Evolutionary conservation across 2,329 filamentous ascomycete species (phyloP).

Genomic region (Coniosporium tulheliwenetii): DNA sequence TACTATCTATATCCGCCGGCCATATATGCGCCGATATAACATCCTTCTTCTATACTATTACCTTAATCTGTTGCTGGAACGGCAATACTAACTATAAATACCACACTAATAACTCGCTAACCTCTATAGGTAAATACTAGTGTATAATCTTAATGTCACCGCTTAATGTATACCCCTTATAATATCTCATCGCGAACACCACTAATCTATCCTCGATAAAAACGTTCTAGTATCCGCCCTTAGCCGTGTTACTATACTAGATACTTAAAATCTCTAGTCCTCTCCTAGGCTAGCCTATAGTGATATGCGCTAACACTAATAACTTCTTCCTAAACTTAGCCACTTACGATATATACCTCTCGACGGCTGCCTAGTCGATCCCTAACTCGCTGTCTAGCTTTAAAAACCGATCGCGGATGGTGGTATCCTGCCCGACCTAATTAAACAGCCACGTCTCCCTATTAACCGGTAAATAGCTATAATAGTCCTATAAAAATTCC

Average conservation of each 20-base stretch:
- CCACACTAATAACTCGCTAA: background rate
- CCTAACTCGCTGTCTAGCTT: background rate
- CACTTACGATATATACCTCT: background rate
- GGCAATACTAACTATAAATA: background rate
- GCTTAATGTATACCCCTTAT: background rate
- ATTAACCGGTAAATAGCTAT: background rate
- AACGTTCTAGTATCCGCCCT: conserved; percentile 4
- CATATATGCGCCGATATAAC: background rate
- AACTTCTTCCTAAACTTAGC: conserved; percentile 5
- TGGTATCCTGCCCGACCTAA: background rate
- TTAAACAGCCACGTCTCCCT: background rate
- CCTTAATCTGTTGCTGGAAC: background rate
- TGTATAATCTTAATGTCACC: conserved; percentile 3
- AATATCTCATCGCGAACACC: background rate
- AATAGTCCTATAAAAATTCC: background rate
- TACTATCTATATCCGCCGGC: background rate
- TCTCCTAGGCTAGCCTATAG: conserved; percentile 5
- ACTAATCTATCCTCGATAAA: conserved; percentile 8
- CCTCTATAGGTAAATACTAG: conserved; percentile 1
- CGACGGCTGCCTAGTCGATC: background rate
- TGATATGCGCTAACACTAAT: conserved; percentile 7
- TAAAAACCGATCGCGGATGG: background rate
- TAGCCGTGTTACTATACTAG: conserved; percentile 3
- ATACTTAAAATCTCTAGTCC: conserved; percentile 6
- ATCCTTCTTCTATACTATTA: background rate